Percentiles rank a stretch among this genome's conserved stretches.
Evolutionary conservation across 1,284 basidiomycete species (phyloP).

Genomic region (Cryptococcus neoformans): DNA sequence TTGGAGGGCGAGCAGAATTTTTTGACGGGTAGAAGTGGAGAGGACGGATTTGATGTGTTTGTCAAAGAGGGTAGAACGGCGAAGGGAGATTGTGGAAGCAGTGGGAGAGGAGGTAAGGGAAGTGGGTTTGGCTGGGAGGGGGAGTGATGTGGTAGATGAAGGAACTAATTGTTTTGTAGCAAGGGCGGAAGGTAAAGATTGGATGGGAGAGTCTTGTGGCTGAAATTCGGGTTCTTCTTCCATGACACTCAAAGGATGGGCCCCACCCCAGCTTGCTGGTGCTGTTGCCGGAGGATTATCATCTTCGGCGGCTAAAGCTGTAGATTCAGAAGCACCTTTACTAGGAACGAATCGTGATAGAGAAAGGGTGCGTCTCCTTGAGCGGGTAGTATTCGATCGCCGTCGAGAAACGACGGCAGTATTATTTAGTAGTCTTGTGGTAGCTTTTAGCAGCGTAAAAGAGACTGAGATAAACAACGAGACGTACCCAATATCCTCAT

Average conservation of each 20-base stretch:
- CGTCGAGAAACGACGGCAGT: neutral
- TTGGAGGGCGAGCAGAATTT: conserved; percentile 59
- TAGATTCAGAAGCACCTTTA: no score
- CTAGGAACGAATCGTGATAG: no score
- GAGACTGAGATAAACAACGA: no score
- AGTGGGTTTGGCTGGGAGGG: conserved; percentile 8
- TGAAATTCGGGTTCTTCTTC: neutral
- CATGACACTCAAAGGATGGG: conserved; percentile 8
- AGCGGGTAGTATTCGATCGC: conserved; percentile 10
- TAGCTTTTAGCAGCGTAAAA: neutral
- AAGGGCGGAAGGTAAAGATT: neutral
- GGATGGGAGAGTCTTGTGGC: neutral
- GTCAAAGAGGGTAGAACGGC: conserved; percentile 18
- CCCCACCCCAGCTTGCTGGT: conserved; percentile 3
- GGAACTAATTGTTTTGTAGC: no score
- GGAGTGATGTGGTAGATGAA: conserved; percentile 6
- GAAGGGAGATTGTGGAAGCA: conserved; percentile 19
- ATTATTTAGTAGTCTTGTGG: neutral
- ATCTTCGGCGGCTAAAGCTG: no score
- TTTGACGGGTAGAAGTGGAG: conserved; percentile 56
- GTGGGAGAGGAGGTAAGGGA: conserved; percentile 10
- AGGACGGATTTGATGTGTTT: conserved; percentile 75
- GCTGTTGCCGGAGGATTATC: no score
- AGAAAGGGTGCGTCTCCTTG: neutral
- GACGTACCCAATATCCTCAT: conserved; percentile 9